Evolutionary conservation across 1,139 yeast species (phyloP), one percentile per base, ranked within the genome.

Genomic region (Yamadazyma epiphylla): DNA sequence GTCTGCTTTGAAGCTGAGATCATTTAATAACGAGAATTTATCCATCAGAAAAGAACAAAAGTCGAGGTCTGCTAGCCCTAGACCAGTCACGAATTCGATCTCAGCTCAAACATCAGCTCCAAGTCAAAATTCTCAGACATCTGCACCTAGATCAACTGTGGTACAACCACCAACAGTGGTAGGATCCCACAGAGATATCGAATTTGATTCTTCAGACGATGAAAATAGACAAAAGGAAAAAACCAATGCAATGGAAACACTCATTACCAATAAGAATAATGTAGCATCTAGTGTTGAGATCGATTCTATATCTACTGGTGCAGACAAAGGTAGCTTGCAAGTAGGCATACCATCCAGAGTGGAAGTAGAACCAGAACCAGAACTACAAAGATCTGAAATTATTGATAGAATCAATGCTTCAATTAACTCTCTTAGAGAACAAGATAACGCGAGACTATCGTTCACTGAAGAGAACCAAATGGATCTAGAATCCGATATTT

Each of bases 151-250:
- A n/a, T n/a, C n/a, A n/a, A n/a, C n/a, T n/a, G 20, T 17, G 20
- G 9, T 17, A 7, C 20, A 17, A 17, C 20, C 20, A 17, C 20
- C 20, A 17, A 17, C 20, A 10, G 19, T 13, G 3, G 22, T 21
- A 3, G 12, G 17, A 5, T 19, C 15, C 4, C 25, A 31, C 7
- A 32, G 26, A 7, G 52, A 46, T 32, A 39, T 45, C 21, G 51
- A 46, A 26, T 46, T 48, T 32, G 53, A 48, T 30, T 40, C 52
- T 15, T 45, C 53, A 9, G 52, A 44, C 17, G 39, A 38, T 26
- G 50, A 43, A 15, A 38, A 33, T 9, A 22, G 22, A 3, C 34
- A 10, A 17, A 7, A 7, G 7, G 9, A 17, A 7, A n/a, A n/a
- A n/a, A n/a, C n/a, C n/a, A n/a, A n/a, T n/a, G n/a, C n/a, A n/a